These are phyloP conservation scores for Zelonia costaricensis DNA, from an alignment of 208 protist genomes.

Conservation along the genomic window DNA sequence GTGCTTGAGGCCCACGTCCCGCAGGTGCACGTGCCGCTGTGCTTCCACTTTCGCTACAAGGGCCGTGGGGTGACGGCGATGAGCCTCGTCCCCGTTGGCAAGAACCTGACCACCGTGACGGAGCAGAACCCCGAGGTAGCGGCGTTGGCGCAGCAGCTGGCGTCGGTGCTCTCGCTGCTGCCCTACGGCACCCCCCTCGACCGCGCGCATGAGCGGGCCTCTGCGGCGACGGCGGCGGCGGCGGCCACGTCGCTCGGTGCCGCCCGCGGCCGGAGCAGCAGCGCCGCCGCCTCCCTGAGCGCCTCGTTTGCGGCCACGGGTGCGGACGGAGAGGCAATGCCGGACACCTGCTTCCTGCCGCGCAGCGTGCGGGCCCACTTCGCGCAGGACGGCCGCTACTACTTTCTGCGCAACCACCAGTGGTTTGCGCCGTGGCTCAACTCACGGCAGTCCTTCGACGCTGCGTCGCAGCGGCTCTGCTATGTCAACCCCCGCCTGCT, in stretches of 20 bases:
- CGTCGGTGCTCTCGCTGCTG: conserved; percentile 41
- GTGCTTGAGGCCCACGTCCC: conserved; percentile 39
- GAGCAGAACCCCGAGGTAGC: conserved; percentile 50
- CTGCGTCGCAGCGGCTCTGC: conserved; percentile 29
- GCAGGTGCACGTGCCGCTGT: conserved; percentile 48
- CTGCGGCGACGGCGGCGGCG: background rate
- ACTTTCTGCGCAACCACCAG: conserved; percentile 44
- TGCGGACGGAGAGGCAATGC: conserved; percentile 15
- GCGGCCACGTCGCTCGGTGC: background rate
- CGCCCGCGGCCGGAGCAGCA: background rate
- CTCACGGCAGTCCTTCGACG: conserved; percentile 21
- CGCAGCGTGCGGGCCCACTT: conserved; percentile 39
- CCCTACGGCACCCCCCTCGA: conserved; percentile 26
- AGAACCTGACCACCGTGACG: conserved; percentile 34
- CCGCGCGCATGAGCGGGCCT: background rate
- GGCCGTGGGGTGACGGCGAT: conserved; percentile 47
- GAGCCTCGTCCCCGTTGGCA: conserved; percentile 32
- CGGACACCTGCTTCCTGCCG: conserved; percentile 33
- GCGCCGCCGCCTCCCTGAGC: background rate
- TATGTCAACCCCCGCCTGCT: conserved; percentile 36
- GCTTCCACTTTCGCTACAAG: conserved; percentile 57
- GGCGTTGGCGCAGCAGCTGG: conserved; percentile 44
- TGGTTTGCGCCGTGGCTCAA: conserved; percentile 48
- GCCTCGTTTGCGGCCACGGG: conserved; percentile 8
- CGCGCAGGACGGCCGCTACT: conserved; percentile 47